Conservation (phyloP, 2,329 filamentous ascomycete species). For the Blastomyces gilchristii region DNA sequence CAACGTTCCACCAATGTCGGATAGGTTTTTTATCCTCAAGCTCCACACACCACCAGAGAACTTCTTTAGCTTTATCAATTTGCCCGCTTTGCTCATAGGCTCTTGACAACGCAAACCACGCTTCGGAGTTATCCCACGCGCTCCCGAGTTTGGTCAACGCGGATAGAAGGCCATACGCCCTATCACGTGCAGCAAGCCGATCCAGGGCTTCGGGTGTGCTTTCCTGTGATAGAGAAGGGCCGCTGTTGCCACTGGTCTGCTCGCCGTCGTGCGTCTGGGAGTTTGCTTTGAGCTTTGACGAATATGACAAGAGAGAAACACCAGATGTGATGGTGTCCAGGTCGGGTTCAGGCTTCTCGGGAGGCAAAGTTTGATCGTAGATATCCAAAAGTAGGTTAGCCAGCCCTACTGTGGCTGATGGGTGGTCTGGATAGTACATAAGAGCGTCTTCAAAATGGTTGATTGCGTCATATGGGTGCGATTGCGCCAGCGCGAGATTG, state of each 20-base stretch:
- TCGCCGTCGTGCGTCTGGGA: background rate
- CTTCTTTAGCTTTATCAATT: slow-evolving; percentile 77
- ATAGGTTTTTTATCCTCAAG: slow-evolving; percentile 76
- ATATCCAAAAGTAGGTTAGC: slow-evolving; percentile 80
- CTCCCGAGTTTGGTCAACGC: slow-evolving; percentile 72
- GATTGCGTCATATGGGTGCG: slow-evolving; percentile 57
- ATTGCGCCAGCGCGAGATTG: slow-evolving; percentile 53
- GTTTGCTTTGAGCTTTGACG: slow-evolving; percentile 12
- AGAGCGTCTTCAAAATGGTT: slow-evolving; percentile 73
- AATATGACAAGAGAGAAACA: slow-evolving; percentile 20
- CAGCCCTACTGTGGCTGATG: slow-evolving; percentile 67
- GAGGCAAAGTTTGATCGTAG: slow-evolving; percentile 48
- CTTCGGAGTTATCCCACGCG: slow-evolving; percentile 86
- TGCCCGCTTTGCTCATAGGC: slow-evolving; percentile 83
- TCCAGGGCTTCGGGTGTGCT: slow-evolving; percentile 61
- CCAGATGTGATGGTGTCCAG: slow-evolving; percentile 22
- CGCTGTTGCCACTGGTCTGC: background rate
- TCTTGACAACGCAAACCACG: slow-evolving; percentile 79
- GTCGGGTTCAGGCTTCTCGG: slow-evolving; percentile 25
- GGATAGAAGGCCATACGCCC: slow-evolving; percentile 74
- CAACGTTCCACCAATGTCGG: slow-evolving; percentile 65
- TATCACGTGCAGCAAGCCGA: slow-evolving; percentile 77
- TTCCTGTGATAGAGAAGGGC: slow-evolving; percentile 15
- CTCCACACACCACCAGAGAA: slow-evolving; percentile 96
- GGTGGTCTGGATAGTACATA: slow-evolving; percentile 67